phyloP scores from a whole-genome alignment of 1,139 yeast species.

The Candida glucosophila region DNA sequence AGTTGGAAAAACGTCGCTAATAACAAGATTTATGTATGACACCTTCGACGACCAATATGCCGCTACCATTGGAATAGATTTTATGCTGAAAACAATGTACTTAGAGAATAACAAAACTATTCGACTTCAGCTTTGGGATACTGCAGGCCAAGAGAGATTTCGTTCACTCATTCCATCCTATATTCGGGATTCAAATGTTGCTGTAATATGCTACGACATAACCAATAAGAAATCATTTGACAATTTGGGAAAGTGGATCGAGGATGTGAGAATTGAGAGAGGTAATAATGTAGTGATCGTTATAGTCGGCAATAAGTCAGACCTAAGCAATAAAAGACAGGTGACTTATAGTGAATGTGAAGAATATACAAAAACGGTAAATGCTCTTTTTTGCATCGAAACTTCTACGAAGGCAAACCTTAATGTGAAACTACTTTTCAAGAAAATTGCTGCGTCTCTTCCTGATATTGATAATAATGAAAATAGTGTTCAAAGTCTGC shows the following conservation, averaged over 20 bases:
- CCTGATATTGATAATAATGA: constrained; percentile 55
- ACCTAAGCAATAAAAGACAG: constrained; percentile 67
- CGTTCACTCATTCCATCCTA: constrained; percentile 68
- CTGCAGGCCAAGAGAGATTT: constrained; percentile 60
- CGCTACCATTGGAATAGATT: constrained; percentile 95
- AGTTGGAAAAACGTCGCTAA: constrained; percentile 91
- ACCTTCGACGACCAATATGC: constrained; percentile 95
- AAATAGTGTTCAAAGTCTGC: constrained; percentile 20
- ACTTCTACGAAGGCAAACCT: constrained; percentile 94
- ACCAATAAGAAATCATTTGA: constrained; percentile 79
- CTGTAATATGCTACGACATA: constrained; percentile 90
- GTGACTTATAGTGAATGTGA: constrained; percentile 79
- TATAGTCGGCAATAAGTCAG: constrained; percentile 46
- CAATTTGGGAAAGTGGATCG: constrained; percentile 46
- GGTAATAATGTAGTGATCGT: constrained; percentile 54
- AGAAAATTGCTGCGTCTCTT: constrained; percentile 80
- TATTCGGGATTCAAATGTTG: constrained; percentile 94
- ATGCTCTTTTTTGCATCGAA: constrained; percentile 77
- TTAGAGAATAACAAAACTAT: constrained; percentile 49
- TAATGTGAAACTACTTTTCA: constrained; percentile 82
- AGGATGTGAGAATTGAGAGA: constrained; percentile 63
- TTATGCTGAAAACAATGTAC: constrained; percentile 69
- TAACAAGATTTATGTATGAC: constrained; percentile 95
- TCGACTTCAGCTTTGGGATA: constrained; percentile 48
- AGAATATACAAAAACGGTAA: constrained; percentile 40